Evolutionary conservation across 371 early-diverging fungal genomes (phyloP).

Genomic region (Chytridium lagenaria): DNA sequence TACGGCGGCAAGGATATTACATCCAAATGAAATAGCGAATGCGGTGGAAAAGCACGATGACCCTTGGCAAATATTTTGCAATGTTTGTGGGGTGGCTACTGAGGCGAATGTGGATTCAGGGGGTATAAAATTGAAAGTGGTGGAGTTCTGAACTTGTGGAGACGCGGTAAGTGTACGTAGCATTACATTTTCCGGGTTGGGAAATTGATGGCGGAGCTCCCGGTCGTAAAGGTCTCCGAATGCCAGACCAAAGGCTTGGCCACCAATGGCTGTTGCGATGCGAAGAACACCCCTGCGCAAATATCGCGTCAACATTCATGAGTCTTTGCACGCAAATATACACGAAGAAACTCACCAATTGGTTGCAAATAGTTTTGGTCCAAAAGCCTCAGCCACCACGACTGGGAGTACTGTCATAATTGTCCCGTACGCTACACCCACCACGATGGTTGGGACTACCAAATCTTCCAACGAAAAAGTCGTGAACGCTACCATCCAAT

Average conservation of each 20-base stretch:
- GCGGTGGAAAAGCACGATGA: neutral
- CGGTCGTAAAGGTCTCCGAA: neutral
- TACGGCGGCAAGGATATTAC: neutral
- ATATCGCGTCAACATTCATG: too few relatives aligned
- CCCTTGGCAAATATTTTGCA: neutral
- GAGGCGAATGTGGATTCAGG: too few relatives aligned
- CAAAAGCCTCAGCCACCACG: constrained; percentile 3
- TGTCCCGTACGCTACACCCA: neutral
- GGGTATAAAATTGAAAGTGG: neutral
- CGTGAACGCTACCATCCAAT: constrained; percentile 1
- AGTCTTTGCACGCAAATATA: too few relatives aligned
- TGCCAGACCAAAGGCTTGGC: neutral
- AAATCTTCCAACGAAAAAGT: neutral
- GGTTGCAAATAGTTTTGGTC: neutral
- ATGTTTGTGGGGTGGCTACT: too few relatives aligned
- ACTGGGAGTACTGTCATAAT: constrained; percentile 1
- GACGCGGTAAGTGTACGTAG: too few relatives aligned
- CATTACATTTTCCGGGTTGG: neutral
- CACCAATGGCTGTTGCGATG: constrained; percentile 8
- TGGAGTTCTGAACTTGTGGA: neutral
- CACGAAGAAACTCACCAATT: constrained; percentile 17
- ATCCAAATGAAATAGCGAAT: neutral
- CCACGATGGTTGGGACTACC: neutral
- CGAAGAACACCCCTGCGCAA: constrained; percentile 4
- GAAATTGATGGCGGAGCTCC: neutral